Base-by-base conservation (phyloP, 2,329 filamentous ascomycete genomes). In the Corinectria fuckeliana region DNA sequence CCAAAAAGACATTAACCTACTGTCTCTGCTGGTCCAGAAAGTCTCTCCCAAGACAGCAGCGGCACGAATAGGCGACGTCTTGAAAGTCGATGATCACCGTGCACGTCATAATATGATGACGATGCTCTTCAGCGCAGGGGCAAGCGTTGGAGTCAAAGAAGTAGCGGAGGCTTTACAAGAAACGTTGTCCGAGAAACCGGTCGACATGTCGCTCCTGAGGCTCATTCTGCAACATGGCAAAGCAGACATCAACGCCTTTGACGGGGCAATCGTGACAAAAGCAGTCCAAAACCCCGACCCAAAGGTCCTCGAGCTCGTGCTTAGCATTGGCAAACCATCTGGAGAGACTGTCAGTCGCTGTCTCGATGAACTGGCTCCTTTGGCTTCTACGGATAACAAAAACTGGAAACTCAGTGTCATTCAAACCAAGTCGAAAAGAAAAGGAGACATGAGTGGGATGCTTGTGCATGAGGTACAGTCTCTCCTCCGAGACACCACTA, bases 381-480 rank as follows among this genome's bases (percentile, higher is more conserved):
- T 81, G 3, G 75, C 81, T 2, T 78, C 80, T 0, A 81, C 76
- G 1, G 70, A 79, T 1, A 71, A 60, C 16, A 87, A 86, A 61
- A 76, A 78, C 0, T 72, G 76, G 52, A 87, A 87, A 57, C 73
- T 87, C 16, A 74, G 79, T 20, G 69, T 76, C 1, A 75, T 87
- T 10, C 70, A 86, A 18, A 73, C 74, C 11, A 78, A 77, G 54
- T 76, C 77, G 0, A 75, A 75, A 9, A 76, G 78, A 3, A 80
- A 78, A 26, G 76, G 79, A 11, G 75, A 78, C 1, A 70, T 85
- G 28, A 77, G 78, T 54, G 69, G 75, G 3, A 70, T 84, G 2
- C 76, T 88, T 1, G 75, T 81, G 10, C 77, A 80, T 14, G 85
- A 88, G 64, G 80, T 86, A 4, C 77, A 81, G 41, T 75, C 74